phyloP scores from a whole-genome alignment of 2,329 filamentous ascomycete genomes.

The Botrytis byssoidea region DNA sequence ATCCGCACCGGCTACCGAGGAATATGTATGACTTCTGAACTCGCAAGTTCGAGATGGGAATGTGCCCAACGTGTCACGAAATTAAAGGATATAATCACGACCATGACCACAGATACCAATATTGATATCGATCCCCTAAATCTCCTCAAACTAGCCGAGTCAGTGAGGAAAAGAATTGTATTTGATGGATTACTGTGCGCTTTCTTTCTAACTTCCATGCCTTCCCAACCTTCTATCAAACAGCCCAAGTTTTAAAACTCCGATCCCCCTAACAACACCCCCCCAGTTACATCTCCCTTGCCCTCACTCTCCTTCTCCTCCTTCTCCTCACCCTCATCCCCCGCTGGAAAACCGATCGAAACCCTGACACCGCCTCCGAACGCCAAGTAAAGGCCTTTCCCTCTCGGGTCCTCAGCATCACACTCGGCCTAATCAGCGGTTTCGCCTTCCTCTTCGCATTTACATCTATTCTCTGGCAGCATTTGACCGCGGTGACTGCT shows the following conservation, averaged over 20 bases:
- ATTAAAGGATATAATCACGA: not conserved
- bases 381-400: not conserved
- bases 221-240: not conserved
- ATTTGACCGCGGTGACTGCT: not conserved
- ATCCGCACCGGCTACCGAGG: not conserved
- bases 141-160: not conserved
- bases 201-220: not conserved
- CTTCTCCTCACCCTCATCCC: not conserved
- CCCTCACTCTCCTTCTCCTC: not conserved
- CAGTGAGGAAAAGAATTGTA: not conserved
- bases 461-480: not conserved
- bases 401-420: not conserved
- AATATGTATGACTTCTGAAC: not conserved
- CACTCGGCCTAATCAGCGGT: not conserved
- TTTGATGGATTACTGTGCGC: not conserved
- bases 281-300: not conserved
- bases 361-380: not conserved
- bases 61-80: not conserved
- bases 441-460: not conserved
- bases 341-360: not conserved
- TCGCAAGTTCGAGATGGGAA: not conserved
- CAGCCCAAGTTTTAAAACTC: accelerated
- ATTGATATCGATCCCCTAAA: not conserved
- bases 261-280: not conserved
- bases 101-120: not conserved